Percentiles rank a stretch among this genome's conserved stretches.
Evolutionary conservation across 2,329 filamentous ascomycete species (phyloP).

Genomic region (Nothophaeocryptopus gaeumannii): DNA sequence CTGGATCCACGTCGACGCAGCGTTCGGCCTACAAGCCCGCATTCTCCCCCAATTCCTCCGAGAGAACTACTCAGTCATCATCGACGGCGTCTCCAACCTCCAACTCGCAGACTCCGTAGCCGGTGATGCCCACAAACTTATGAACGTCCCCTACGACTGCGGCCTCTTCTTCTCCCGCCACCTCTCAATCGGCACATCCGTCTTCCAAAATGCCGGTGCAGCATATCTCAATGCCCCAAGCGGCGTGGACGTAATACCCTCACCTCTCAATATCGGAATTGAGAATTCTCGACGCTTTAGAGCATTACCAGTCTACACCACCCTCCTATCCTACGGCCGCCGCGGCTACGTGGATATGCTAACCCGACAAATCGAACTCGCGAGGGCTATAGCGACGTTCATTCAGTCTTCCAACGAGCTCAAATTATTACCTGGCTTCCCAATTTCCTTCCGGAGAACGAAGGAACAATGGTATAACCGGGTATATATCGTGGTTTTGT

Average conservation of each 20-base stretch:
- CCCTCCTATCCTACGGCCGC: conserved; percentile 70
- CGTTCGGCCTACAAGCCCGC: conserved; percentile 81
- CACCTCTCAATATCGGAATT: conserved; percentile 79
- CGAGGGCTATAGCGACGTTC: conserved; percentile 64
- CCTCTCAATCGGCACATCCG: conserved; percentile 54
- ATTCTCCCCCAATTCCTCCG: conserved; percentile 52
- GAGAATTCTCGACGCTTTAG: conserved; percentile 91
- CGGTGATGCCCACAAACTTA: conserved; percentile 83
- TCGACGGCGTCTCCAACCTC: conserved; percentile 58
- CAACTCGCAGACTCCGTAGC: conserved; percentile 85
- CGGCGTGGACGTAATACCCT: conserved; percentile 56
- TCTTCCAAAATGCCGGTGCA: conserved; percentile 82
- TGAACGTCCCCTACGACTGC: conserved; percentile 92
- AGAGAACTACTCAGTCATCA: conserved; percentile 55
- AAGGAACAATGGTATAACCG: conserved; percentile 46
- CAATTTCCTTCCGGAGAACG: conserved; percentile 31
- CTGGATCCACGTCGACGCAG: conserved; percentile 90
- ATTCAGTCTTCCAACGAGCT: conserved; percentile 62
- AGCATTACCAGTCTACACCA: conserved; percentile 84
- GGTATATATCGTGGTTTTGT: conserved; percentile 71
- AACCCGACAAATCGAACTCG: conserved; percentile 67
- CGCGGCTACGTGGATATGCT: conserved; percentile 68
- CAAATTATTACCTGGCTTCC: conserved; percentile 58
- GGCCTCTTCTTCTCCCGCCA: conserved; percentile 82
- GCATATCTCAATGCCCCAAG: conserved; percentile 62